Evolutionary conservation across 2,329 filamentous ascomycete genomes (phyloP).

Genomic region (Cladophialophora exuberans): DNA sequence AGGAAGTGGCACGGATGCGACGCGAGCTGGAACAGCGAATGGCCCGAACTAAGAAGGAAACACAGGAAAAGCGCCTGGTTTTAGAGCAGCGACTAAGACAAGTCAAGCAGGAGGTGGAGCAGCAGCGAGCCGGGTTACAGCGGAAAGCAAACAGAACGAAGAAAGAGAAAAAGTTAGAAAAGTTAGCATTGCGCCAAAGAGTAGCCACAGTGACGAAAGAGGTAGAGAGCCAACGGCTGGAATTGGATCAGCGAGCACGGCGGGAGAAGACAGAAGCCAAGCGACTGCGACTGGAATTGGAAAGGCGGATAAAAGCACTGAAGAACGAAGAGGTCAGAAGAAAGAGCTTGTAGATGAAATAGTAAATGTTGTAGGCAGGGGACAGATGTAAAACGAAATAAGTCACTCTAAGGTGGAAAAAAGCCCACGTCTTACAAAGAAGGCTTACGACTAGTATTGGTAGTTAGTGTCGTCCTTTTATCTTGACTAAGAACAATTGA

Average conservation of each 20-base stretch:
- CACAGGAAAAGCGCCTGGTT: not conserved
- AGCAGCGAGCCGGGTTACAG: not conserved
- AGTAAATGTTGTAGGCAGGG: no score
- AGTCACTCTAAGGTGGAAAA: no score
- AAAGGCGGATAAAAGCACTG: no score
- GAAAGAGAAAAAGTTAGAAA: not conserved
- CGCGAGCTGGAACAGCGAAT: not conserved
- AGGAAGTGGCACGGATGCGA: not conserved
- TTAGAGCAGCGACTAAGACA: not conserved
- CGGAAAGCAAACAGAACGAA: not conserved
- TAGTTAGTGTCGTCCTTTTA: no score
- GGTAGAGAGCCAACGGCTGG: not conserved
- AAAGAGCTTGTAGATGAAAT: no score
- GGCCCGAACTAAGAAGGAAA: not conserved
- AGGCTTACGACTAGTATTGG: no score
- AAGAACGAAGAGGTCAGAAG: no score
- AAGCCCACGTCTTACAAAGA: no score
- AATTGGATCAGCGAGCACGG: not conserved
- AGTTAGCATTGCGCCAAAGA: not conserved
- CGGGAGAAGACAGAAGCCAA: conserved; percentile 2
- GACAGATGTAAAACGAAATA: no score
- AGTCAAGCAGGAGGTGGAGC: not conserved
- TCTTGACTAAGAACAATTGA: no score
- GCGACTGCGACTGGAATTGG: not conserved
- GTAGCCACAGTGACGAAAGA: not conserved